Percentiles rank a stretch among this genome's conserved stretches.
Evolutionary conservation across 2,329 filamentous ascomycete species (phyloP).

Genomic region (Fusarium subglutinans): DNA sequence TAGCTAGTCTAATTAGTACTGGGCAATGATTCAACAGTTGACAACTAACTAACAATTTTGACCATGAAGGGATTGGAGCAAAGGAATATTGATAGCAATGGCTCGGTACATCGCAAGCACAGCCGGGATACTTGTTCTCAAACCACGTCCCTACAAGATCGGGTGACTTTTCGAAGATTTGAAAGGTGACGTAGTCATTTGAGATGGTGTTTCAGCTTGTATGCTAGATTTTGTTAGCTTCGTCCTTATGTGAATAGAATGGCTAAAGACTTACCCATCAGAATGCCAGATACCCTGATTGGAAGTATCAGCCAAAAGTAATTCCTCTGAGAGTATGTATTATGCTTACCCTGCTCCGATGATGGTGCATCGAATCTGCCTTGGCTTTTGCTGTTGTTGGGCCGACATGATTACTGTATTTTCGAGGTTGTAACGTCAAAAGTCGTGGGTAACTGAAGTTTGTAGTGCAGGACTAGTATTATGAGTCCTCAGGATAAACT

Average conservation of each 20-base stretch:
- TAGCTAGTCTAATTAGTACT: constrained; percentile 43
- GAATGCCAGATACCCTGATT: neutral
- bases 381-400: neutral
- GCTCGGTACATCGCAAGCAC: constrained; percentile 62
- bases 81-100: constrained; percentile 63
- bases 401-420: neutral
- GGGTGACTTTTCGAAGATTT: constrained; percentile 65
- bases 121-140: constrained; percentile 64
- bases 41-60: constrained; percentile 51
- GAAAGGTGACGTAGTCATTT: constrained; percentile 8
- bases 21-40: accelerated
- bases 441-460: accelerated
- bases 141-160: constrained; percentile 67
- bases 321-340: accelerated
- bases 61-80: constrained; percentile 57
- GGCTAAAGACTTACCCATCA: neutral
- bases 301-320: accelerated
- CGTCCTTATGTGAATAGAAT: accelerated
- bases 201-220: constrained; percentile 26
- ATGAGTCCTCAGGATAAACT: accelerated
- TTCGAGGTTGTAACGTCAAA: neutral
- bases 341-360: neutral
- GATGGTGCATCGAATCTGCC: neutral
- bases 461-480: neutral
- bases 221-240: constrained; percentile 40